phyloP scores from a whole-genome alignment of 208 protist species.

The Acanthamoeba royreba region DNA sequence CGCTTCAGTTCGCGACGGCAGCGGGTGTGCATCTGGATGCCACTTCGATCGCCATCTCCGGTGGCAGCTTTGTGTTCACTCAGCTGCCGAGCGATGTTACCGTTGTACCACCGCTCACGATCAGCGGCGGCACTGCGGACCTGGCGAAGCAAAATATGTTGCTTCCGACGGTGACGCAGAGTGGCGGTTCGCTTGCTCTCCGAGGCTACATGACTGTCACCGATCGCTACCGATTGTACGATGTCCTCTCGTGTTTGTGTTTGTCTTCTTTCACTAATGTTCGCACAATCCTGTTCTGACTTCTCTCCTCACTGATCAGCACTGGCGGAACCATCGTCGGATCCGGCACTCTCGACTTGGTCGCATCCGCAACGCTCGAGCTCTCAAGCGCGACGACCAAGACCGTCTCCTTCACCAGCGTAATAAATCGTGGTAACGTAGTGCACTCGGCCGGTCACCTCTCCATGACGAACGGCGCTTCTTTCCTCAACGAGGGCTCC shows the following conservation, averaged over 20 bases:
- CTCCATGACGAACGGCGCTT: background rate
- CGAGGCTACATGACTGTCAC: background rate
- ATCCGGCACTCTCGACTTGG: background rate
- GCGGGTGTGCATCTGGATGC: background rate
- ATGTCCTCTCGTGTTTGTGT: too few species aligned
- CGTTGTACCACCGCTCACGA: background rate
- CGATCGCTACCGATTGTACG: background rate
- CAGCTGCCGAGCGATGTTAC: background rate
- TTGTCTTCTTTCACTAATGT: too few species aligned
- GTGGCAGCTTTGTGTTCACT: background rate
- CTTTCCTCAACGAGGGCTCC: background rate
- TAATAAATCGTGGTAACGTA: background rate
- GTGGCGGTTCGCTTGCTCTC: background rate
- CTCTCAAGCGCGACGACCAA: too few species aligned
- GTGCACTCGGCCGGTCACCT: background rate
- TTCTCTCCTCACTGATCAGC: too few species aligned
- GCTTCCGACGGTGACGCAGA: background rate
- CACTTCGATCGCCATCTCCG: background rate
- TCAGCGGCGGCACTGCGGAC: background rate
- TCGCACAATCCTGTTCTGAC: too few species aligned
- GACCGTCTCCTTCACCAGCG: background rate
- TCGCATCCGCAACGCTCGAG: background rate
- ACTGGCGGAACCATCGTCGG: background rate
- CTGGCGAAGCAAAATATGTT: background rate
- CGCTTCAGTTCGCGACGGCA: background rate